Evolutionary conservation across 257 asterid genomes (phyloP).

Genomic region (Primulina huaijiensis): DNA sequence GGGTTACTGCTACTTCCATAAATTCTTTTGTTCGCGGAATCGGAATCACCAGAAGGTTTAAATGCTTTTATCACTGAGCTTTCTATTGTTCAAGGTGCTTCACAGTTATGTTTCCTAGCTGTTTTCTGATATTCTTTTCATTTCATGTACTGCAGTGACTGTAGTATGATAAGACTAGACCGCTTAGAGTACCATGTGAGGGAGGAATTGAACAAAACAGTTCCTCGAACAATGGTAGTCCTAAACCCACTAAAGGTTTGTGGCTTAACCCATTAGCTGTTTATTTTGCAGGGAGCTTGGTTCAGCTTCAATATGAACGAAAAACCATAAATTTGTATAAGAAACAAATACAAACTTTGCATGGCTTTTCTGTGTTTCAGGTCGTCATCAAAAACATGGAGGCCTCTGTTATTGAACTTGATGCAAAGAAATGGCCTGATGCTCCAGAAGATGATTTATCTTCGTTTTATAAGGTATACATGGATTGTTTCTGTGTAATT

Average conservation of each 20-base stretch:
- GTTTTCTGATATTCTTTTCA: conserved; percentile 21
- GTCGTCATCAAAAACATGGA: conserved; percentile 81
- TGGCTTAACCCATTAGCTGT: background rate
- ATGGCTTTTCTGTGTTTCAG: conserved; percentile 33
- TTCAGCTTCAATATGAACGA: background rate
- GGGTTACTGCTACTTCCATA: conserved; percentile 53
- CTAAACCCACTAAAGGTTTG: conserved; percentile 82
- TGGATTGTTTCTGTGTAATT: background rate
- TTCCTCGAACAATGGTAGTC: conserved; percentile 82
- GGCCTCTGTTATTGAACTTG: conserved; percentile 57
- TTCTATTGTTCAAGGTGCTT: no score
- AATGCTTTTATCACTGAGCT: no score
- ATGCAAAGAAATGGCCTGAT: conserved; percentile 97
- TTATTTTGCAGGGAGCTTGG: conserved; percentile 3
- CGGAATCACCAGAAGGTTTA: no score
- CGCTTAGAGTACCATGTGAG: conserved; percentile 88
- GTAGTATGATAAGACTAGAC: conserved; percentile 68
- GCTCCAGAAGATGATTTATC: conserved; percentile 66
- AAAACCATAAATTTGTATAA: background rate
- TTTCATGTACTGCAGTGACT: conserved; percentile 57
- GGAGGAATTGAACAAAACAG: conserved; percentile 84
- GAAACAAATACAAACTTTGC: background rate
- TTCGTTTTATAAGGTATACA: conserved; percentile 62
- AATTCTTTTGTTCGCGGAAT: no score
- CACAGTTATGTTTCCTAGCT: conserved; percentile 5